phyloP scores from a whole-genome alignment of 257 asterid genomes.

The Galeopsis tetrahit region DNA sequence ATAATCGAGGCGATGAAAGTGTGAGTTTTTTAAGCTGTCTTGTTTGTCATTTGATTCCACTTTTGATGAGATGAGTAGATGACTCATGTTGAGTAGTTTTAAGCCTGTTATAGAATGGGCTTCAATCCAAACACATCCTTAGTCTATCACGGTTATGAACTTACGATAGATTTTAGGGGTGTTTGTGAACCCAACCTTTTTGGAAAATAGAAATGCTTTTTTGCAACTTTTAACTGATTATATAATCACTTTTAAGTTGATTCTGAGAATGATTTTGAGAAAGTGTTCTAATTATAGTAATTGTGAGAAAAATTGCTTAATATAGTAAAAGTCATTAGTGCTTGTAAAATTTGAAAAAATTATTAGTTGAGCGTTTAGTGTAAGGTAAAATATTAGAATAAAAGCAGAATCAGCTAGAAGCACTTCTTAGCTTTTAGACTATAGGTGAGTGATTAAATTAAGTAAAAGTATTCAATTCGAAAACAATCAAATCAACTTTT shows the following conservation, averaged over 20 bases:
- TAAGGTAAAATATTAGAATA: no score
- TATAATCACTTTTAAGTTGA: background rate
- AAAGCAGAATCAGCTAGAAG: no score
- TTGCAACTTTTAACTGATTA: background rate
- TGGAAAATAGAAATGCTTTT: background rate
- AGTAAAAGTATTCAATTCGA: no score
- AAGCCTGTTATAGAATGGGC: background rate
- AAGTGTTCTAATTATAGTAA: no score
- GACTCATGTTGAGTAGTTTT: background rate
- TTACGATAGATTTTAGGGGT: background rate
- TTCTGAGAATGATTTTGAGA: background rate
- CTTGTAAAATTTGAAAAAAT: no score
- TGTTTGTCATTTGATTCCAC: background rate
- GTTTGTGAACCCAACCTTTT: background rate
- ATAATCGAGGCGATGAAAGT: constrained; percentile 60
- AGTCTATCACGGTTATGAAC: background rate
- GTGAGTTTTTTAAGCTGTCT: constrained; percentile 42
- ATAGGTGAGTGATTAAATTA: no score
- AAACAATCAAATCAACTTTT: background rate
- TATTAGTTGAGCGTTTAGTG: no score
- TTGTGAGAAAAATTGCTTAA: no score
- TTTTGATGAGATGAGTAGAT: background rate
- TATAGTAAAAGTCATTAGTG: no score
- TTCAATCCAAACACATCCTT: background rate
- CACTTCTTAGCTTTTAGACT: no score